phyloP scores from a whole-genome alignment of 164 flowering plant genomes.

The Magnolia officinalis region DNA sequence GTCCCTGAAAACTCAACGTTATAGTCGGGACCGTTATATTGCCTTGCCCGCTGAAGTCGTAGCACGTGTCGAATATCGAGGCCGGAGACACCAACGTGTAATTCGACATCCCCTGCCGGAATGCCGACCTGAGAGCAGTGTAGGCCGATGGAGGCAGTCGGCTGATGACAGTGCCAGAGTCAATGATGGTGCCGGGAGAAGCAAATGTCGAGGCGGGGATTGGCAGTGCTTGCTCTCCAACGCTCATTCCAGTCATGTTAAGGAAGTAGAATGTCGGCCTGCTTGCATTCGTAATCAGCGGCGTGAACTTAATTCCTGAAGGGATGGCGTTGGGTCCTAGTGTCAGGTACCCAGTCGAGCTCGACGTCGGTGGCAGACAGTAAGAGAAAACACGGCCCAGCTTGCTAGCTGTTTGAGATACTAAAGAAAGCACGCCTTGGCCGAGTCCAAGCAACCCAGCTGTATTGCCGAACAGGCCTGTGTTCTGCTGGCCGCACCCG shows the following conservation, averaged over 20 bases:
- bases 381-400: slow-evolving; percentile 82
- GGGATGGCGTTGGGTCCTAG: slow-evolving; percentile 10
- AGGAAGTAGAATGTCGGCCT: slow-evolving; percentile 18
- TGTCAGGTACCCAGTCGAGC: slow-evolving; percentile 13
- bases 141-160: slow-evolving; percentile 35
- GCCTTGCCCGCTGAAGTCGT: not conserved
- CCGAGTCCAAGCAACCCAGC: slow-evolving; percentile 82
- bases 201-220: slow-evolving; percentile 5
- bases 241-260: slow-evolving; percentile 10
- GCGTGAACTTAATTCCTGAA: slow-evolving; percentile 7
- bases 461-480: slow-evolving; percentile 73
- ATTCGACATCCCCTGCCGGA: slow-evolving; percentile 19
- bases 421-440: slow-evolving; percentile 54
- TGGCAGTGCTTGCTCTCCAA: not conserved
- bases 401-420: slow-evolving; percentile 46
- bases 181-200: slow-evolving; percentile 26
- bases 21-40: slow-evolving; percentile 5
- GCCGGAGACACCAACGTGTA: slow-evolving; percentile 8
- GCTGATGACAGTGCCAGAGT: slow-evolving; percentile 51
- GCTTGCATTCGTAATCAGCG: not conserved
- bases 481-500: slow-evolving; percentile 74
- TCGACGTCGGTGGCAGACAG: slow-evolving; percentile 51
- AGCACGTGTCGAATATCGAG: slow-evolving; percentile 27
- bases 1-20: slow-evolving; percentile 1
- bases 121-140: slow-evolving; percentile 26